These are phyloP conservation scores for Arxiozyma bovina DNA, from an alignment of 1,139 yeast species.

Conservation along the genomic window DNA sequence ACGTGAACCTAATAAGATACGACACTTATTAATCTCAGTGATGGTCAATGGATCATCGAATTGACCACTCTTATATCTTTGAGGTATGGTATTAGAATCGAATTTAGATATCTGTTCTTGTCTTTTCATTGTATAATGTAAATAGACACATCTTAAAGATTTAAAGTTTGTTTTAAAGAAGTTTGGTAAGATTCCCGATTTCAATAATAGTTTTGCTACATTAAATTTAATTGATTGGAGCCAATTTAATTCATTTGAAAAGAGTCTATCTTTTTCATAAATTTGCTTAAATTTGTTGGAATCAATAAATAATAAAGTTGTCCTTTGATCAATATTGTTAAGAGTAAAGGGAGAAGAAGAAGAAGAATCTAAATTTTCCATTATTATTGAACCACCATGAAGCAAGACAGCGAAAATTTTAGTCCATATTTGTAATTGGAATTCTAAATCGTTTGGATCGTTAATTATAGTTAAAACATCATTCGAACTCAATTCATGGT, in stretches of 20 bases:
- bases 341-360: neutral
- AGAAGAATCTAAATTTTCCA: slow-evolving; percentile 8
- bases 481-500: slow-evolving; percentile 33
- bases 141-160: slow-evolving; percentile 37
- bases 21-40: slow-evolving; percentile 35
- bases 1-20: slow-evolving; percentile 43
- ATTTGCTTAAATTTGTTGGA: slow-evolving; percentile 7
- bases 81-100: slow-evolving; percentile 9
- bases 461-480: slow-evolving; percentile 41
- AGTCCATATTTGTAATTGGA: slow-evolving; percentile 26
- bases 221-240: slow-evolving; percentile 16
- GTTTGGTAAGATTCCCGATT: slow-evolving; percentile 35
- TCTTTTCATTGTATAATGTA: slow-evolving; percentile 24
- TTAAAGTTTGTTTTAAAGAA: slow-evolving; percentile 23
- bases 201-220: slow-evolving; percentile 32
- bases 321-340: slow-evolving; percentile 3
- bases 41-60: slow-evolving; percentile 23
- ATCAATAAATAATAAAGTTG: slow-evolving; percentile 19
- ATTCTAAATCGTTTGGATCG: slow-evolving; percentile 11
- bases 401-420: slow-evolving; percentile 30
- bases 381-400: slow-evolving; percentile 32
- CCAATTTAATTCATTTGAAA: neutral
- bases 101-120: slow-evolving; percentile 15
- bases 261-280: slow-evolving; percentile 3
- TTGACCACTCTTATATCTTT: slow-evolving; percentile 10